Percentiles rank a stretch among this genome's conserved stretches.
Evolutionary conservation across 345 rosid species (phyloP).

Genomic region (Lagerstroemia speciosa): DNA sequence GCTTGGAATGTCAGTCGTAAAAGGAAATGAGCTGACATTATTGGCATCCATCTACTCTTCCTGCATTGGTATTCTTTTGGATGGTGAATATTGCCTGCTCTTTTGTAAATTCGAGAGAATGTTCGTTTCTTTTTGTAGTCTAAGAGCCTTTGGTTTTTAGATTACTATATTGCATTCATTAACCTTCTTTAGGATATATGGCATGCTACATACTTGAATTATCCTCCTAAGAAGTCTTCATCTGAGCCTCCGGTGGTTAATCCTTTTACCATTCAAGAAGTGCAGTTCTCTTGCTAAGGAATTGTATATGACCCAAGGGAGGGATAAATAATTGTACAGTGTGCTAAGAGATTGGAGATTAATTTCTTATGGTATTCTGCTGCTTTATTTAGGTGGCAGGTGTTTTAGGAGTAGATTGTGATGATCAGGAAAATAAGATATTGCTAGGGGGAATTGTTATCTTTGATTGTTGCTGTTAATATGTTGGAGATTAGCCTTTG

Average conservation of each 20-base stretch:
- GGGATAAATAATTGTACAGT: background rate
- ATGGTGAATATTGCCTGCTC: background rate
- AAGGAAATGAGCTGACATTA: background rate
- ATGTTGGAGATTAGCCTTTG: too few relatives aligned
- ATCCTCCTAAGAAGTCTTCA: background rate
- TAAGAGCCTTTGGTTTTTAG: background rate
- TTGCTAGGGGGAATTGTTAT: too few relatives aligned
- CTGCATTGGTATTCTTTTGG: background rate
- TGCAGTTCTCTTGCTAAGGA: background rate
- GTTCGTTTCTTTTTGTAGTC: background rate
- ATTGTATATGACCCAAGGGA: background rate
- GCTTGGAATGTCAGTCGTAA: background rate
- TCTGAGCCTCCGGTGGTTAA: background rate
- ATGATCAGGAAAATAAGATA: background rate
- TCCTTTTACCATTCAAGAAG: background rate
- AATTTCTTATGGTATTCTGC: background rate
- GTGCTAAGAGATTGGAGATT: too few relatives aligned
- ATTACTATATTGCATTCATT: too few relatives aligned
- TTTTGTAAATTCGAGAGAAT: background rate
- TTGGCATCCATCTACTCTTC: too few relatives aligned
- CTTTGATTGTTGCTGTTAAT: too few relatives aligned
- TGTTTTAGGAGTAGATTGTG: background rate
- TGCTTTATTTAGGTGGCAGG: background rate
- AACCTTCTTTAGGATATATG: background rate
- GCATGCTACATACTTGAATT: too few relatives aligned